phyloP scores from a whole-genome alignment of 2,329 filamentous ascomycete species.

The Sporothrix variecibatus region DNA sequence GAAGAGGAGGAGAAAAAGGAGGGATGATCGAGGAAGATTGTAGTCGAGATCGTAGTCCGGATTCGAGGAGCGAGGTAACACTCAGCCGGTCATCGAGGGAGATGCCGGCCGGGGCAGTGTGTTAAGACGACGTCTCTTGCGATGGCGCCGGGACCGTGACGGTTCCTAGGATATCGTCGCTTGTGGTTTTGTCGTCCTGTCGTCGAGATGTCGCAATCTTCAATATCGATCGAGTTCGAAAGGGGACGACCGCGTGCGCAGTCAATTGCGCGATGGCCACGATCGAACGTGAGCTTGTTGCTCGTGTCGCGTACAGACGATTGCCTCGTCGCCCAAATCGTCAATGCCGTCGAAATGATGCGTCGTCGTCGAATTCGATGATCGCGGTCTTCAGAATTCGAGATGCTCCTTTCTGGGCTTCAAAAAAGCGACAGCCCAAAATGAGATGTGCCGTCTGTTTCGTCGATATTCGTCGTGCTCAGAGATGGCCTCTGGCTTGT shows the following conservation, averaged over 20 bases:
- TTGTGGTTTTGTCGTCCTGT: not conserved
- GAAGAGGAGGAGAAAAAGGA: not conserved
- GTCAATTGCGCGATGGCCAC: not conserved
- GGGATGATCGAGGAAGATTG: not conserved
- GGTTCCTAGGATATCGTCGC: not conserved
- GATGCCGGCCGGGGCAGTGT: constrained; percentile 12
- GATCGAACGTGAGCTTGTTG: not conserved
- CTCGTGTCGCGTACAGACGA: not conserved
- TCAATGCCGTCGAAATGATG: not conserved
- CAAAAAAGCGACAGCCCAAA: not conserved
- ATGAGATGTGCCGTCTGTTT: not conserved
- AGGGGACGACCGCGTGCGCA: not conserved
- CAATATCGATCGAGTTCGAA: not conserved
- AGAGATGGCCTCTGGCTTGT: not conserved
- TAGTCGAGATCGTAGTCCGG: not conserved
- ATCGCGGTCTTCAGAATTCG: not conserved
- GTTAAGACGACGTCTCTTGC: not conserved
- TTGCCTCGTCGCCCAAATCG: not conserved
- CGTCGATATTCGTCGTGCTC: not conserved
- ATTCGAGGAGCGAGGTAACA: not conserved
- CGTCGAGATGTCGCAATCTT: not conserved
- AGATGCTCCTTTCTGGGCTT: not conserved
- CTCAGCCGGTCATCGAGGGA: constrained; percentile 20
- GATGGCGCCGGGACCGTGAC: not conserved
- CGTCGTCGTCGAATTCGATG: not conserved